Evolutionary conservation across 306 rosid genomes (phyloP).

Genomic region (Clitoria ternatea): DNA sequence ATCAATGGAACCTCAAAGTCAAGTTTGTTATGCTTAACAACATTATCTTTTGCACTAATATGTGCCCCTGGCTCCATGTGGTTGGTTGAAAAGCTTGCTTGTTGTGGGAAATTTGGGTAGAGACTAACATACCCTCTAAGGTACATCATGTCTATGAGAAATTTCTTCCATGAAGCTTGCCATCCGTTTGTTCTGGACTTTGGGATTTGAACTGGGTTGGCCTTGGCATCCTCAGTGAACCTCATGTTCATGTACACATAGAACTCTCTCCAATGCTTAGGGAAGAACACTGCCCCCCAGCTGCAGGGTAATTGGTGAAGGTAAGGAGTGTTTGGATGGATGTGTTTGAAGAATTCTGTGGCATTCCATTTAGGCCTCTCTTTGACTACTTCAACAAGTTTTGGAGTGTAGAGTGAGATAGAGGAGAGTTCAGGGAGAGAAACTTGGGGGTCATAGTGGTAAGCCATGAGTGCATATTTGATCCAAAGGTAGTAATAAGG

Average conservation of each 20-base stretch:
- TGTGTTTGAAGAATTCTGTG: slow-evolving; percentile 64
- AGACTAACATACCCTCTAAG: slow-evolving; percentile 90
- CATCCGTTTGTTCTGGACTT: slow-evolving; percentile 93
- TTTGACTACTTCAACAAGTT: slow-evolving; percentile 82
- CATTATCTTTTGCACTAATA: slow-evolving; percentile 81
- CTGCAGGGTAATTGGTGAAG: slow-evolving; percentile 93
- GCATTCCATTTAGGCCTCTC: slow-evolving; percentile 95
- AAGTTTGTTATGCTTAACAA: slow-evolving; percentile 63
- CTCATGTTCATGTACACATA: slow-evolving; percentile 93
- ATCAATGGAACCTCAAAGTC: slow-evolving; percentile 92
- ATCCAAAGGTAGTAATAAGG: slow-evolving; percentile 95
- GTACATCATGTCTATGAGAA: slow-evolving; percentile 97
- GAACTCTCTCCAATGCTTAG: slow-evolving; percentile 97
- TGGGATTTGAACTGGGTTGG: slow-evolving; percentile 90
- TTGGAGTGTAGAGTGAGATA: slow-evolving; percentile 93
- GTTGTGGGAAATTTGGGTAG: slow-evolving; percentile 88
- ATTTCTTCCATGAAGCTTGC: slow-evolving; percentile 99
- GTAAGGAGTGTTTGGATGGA: slow-evolving; percentile 88
- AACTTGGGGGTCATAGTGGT: slow-evolving; percentile 87
- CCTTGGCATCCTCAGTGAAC: slow-evolving; percentile 77
- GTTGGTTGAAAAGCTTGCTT: slow-evolving; percentile 90
- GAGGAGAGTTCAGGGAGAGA: slow-evolving; percentile 85
- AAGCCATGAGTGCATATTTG: slow-evolving; percentile 83
- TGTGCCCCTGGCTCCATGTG: slow-evolving; percentile 99
- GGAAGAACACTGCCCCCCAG: slow-evolving; percentile 98